Conservation (phyloP, 2,329 filamentous ascomycete genomes). For the Curvularia eragrostidis region DNA sequence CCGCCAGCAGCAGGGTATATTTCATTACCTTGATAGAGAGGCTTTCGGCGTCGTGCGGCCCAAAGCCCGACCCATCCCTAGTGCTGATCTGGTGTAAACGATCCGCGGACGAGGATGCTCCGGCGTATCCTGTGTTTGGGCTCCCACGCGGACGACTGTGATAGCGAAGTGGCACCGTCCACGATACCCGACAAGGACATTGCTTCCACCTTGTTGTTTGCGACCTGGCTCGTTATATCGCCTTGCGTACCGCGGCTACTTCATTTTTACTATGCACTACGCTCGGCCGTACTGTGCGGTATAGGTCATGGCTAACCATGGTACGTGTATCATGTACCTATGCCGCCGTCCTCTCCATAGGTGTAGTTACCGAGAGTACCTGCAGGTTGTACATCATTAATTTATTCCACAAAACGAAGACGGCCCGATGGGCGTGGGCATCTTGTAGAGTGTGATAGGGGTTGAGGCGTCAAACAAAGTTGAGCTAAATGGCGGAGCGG, state of each 20-base stretch:
- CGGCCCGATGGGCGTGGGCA: constrained; percentile 1
- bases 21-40: constrained; percentile 29
- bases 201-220: neutral
- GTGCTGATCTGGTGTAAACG: constrained; percentile 25
- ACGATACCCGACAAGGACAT: constrained; percentile 3
- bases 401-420: constrained; percentile 25
- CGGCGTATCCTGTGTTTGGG: constrained; percentile 24
- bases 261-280: constrained; percentile 21
- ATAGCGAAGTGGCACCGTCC: constrained; percentile 13
- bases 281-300: constrained; percentile 13
- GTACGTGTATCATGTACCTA: constrained; percentile 20
- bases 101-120: constrained; percentile 22
- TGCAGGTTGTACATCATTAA: constrained; percentile 19
- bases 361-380: constrained; percentile 16
- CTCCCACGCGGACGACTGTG: constrained; percentile 18
- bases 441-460: constrained; percentile 20
- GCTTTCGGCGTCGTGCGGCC: constrained; percentile 34
- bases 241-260: constrained; percentile 3
- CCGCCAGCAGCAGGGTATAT: constrained; percentile 37
- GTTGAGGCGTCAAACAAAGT: constrained; percentile 23
- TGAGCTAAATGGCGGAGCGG: constrained; percentile 32
- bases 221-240: constrained; percentile 5
- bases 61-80: constrained; percentile 26
- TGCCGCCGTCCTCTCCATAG: constrained; percentile 10
- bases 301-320: constrained; percentile 22